Evolutionary conservation across 805 yeast genomes (phyloP).

Genomic region (Lipomyces orientalis): DNA sequence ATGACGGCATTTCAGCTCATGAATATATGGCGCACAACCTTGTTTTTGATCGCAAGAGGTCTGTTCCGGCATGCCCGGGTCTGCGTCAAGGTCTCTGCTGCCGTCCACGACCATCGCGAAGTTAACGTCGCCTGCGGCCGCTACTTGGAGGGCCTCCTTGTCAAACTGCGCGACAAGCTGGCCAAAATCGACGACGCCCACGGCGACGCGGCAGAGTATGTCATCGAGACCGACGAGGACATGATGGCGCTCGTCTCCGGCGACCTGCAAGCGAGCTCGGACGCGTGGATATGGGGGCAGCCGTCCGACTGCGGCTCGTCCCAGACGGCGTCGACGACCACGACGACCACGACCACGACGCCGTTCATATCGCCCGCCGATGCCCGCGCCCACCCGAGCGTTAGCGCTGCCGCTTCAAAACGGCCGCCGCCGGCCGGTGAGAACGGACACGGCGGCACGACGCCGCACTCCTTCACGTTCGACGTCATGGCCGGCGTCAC

Average conservation of each 20-base stretch:
- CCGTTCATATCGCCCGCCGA: background rate
- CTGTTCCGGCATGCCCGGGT: slow-evolving; percentile 30
- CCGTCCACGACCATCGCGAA: slow-evolving; percentile 33
- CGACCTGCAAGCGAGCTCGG: slow-evolving; percentile 48
- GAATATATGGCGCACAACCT: slow-evolving; percentile 29
- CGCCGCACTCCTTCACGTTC: slow-evolving; percentile 24
- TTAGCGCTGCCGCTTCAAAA: background rate
- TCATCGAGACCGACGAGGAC: slow-evolving; percentile 30
- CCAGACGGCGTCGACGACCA: background rate
- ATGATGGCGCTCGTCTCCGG: slow-evolving; percentile 47
- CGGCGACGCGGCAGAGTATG: background rate
- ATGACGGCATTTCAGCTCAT: slow-evolving; percentile 19
- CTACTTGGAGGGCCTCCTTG: slow-evolving; percentile 27
- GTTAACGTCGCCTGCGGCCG: slow-evolving; percentile 30
- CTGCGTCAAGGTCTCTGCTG: slow-evolving; percentile 29
- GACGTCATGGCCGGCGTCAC: slow-evolving; percentile 17
- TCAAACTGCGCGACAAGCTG: slow-evolving; percentile 10
- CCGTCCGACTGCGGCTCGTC: background rate
- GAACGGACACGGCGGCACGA: background rate
- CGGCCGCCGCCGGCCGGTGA: background rate
- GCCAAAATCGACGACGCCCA: slow-evolving; percentile 7
- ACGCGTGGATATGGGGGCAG: slow-evolving; percentile 31
- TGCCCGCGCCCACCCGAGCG: background rate
- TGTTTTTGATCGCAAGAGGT: slow-evolving; percentile 29
- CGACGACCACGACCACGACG: background rate